Percentiles rank a stretch among this genome's conserved stretches.
These are phyloP conservation scores for Setaria italica DNA, from an alignment of 202 grass and related monocot genomes.

Conservation along the genomic window DNA sequence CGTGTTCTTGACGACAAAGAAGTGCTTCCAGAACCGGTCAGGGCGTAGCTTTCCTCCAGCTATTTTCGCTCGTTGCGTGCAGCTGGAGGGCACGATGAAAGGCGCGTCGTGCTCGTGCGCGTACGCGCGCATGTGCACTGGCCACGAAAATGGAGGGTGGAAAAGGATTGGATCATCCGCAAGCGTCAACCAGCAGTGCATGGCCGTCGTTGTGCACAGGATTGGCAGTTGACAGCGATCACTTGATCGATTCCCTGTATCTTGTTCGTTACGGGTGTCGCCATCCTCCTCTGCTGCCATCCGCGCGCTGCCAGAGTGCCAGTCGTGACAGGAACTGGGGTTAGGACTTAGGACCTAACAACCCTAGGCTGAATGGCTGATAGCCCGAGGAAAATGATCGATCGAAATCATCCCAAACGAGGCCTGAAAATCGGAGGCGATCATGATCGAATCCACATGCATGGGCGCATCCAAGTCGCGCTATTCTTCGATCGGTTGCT, in stretches of 20 bases:
- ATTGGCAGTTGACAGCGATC: background rate
- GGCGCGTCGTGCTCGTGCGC: background rate
- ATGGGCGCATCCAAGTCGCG: background rate
- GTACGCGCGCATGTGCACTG: background rate
- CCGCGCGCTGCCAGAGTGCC: background rate
- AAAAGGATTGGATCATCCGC: background rate
- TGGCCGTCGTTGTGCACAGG: background rate
- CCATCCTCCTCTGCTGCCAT: background rate
- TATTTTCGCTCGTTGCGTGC: background rate
- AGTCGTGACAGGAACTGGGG: background rate
- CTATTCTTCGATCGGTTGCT: background rate
- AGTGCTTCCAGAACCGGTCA: background rate
- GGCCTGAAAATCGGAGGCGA: too few relatives aligned
- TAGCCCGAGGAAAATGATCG: too few relatives aligned
- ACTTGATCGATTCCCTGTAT: background rate
- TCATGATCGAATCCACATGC: too few relatives aligned
- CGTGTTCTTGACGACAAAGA: background rate
- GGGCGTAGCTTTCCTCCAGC: slow-evolving; percentile 15
- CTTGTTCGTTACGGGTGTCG: slow-evolving; percentile 10
- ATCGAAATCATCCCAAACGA: too few relatives aligned
- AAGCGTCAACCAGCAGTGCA: background rate
- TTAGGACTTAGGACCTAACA: background rate
- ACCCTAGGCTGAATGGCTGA: background rate
- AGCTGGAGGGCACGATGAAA: slow-evolving; percentile 17
- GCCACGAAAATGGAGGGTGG: background rate